Evolutionary conservation across 164 flowering plant genomes (phyloP).

Genomic region (Umbellularia californica): DNA sequence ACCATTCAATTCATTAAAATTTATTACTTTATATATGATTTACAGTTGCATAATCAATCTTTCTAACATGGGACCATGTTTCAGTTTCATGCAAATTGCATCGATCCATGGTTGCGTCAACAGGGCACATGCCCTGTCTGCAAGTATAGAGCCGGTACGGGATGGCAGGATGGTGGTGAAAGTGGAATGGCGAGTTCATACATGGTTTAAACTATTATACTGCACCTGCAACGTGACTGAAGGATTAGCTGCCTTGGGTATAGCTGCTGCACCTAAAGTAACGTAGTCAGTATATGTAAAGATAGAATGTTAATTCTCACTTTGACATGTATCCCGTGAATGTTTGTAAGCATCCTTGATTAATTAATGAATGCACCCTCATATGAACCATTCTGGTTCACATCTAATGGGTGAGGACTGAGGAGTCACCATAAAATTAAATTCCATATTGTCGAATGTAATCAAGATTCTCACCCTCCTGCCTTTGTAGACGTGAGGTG

Average conservation of each 20-base stretch:
- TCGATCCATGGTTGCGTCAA: constrained; percentile 72
- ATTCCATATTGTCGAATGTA: too few relatives aligned
- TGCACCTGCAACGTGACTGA: neutral
- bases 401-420: too few relatives aligned
- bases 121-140: constrained; percentile 73
- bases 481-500: too few relatives aligned
- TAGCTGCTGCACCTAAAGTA: neutral
- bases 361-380: too few relatives aligned
- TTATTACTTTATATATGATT: neutral
- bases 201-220: neutral
- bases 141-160: constrained; percentile 43
- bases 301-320: neutral
- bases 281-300: neutral
- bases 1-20: too few relatives aligned
- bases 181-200: constrained; percentile 2
- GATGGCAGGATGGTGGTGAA: constrained; percentile 44
- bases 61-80: constrained; percentile 6
- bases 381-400: too few relatives aligned
- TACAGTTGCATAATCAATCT: neutral
- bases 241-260: neutral
- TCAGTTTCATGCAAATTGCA: constrained; percentile 69
- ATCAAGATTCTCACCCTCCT: too few relatives aligned
- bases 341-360: neutral
- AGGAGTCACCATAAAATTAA: too few relatives aligned
- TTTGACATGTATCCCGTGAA: neutral